Conservation (phyloP, 1,284 basidiomycete species). For the Waitea zeae region DNA sequence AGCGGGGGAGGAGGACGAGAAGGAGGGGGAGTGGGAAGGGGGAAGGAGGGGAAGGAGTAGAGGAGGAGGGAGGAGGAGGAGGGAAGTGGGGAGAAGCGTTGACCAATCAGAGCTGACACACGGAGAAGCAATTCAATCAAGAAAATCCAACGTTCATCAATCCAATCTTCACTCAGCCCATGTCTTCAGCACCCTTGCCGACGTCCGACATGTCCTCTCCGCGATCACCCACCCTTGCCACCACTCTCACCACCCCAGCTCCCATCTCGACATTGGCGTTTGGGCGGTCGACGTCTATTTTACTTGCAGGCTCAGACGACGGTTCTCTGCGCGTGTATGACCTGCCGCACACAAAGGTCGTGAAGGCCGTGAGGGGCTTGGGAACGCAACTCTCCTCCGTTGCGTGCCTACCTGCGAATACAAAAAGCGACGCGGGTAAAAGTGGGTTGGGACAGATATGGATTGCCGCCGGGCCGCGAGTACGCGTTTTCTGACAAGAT, state of each 20-base stretch:
- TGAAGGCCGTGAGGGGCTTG: conserved; percentile 43
- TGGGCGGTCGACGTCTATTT: background rate
- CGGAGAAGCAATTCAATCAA: no score
- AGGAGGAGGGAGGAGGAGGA: no score
- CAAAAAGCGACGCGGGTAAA: conserved; percentile 18
- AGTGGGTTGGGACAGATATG: conserved; percentile 27
- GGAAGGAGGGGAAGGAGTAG: no score
- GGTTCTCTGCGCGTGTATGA: conserved; percentile 52
- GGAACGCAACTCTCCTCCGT: conserved; percentile 43
- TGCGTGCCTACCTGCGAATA: conserved; percentile 13
- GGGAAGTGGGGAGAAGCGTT: no score
- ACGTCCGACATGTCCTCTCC: no score
- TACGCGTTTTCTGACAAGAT: conserved; percentile 19
- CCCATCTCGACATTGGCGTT: background rate
- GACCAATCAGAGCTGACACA: no score
- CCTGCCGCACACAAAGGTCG: conserved; percentile 36
- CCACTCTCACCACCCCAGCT: background rate
- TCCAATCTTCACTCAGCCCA: no score
- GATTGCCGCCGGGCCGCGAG: conserved; percentile 42
- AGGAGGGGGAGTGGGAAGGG: no score
- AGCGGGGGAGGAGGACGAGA: no score
- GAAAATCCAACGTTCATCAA: no score
- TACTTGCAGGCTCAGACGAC: conserved; percentile 30
- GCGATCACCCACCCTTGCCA: no score
- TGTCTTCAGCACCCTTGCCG: no score